A percentile compares a stretch with the other conserved stretches of the same genome.
phyloP scores from a whole-genome alignment of 306 rosid genomes.

The Acacia crassicarpa region DNA sequence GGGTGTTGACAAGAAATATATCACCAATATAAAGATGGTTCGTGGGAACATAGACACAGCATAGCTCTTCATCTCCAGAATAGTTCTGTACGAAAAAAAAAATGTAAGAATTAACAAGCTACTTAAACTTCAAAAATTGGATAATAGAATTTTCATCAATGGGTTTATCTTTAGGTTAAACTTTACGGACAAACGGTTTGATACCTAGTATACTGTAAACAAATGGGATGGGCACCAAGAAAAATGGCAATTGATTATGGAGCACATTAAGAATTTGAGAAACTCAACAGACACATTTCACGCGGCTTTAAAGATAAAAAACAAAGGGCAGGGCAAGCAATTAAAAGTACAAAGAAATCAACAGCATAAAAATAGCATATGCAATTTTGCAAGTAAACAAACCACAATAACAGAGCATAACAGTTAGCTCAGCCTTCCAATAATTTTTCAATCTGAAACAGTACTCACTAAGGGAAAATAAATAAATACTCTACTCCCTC shows the following conservation, averaged over 20 bases:
- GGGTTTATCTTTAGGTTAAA: neutral
- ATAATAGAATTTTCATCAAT: conserved; percentile 19
- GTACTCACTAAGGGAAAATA: neutral
- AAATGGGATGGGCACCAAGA: conserved; percentile 13
- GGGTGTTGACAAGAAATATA: conserved; percentile 75
- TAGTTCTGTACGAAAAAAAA: conserved; percentile 54
- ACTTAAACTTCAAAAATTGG: conserved; percentile 12
- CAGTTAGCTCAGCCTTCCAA: neutral
- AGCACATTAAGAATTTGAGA: neutral
- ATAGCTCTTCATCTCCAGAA: conserved; percentile 91
- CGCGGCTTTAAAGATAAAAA: neutral
- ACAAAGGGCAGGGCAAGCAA: conserved; percentile 4
- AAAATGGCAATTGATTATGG: conserved; percentile 17
- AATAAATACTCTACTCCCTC: no score
- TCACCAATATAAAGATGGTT: conserved; percentile 97
- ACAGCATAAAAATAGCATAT: neutral
- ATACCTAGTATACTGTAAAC: conserved; percentile 27
- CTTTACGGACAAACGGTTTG: conserved; percentile 5
- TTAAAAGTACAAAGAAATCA: conserved; percentile 3
- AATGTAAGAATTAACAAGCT: conserved; percentile 19
- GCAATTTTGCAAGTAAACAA: neutral
- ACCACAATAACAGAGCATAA: neutral
- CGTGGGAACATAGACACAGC: conserved; percentile 96
- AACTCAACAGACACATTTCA: neutral
- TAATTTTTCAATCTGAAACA: neutral